Evolutionary conservation across 2,329 filamentous ascomycete genomes (phyloP).

Genomic region (Epichloe bromicola): DNA sequence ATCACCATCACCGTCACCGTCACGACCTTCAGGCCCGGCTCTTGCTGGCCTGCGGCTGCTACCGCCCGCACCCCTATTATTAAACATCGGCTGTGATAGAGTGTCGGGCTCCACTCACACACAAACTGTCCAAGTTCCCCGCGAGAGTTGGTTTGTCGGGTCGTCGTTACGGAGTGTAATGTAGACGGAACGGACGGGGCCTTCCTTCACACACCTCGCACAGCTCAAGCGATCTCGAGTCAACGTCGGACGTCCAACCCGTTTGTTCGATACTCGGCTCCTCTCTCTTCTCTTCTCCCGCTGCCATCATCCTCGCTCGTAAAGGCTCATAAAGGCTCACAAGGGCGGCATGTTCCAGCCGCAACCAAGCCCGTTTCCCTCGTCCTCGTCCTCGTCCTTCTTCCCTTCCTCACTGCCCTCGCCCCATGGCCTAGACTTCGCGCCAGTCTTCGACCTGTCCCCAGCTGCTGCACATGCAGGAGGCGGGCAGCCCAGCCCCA

Average conservation of each 20-base stretch:
- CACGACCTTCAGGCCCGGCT: neutral
- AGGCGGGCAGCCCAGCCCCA: slow-evolving; percentile 4
- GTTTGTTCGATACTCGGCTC: neutral
- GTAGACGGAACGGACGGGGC: neutral
- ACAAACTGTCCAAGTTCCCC: neutral
- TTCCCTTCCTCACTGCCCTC: slow-evolving; percentile 13
- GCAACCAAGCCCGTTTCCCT: slow-evolving; percentile 32
- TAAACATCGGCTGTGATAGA: neutral
- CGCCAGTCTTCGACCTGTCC: slow-evolving; percentile 10
- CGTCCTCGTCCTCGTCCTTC: slow-evolving; percentile 24
- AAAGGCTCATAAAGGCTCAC: neutral
- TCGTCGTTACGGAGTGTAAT: neutral
- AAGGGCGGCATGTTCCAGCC: slow-evolving; percentile 39
- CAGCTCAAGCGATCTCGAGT: neutral
- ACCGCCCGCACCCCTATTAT: slow-evolving; percentile 1
- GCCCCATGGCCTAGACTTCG: slow-evolving; percentile 25
- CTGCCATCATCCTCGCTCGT: neutral
- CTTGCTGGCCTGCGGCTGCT: slow-evolving; percentile 5
- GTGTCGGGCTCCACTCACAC: slow-evolving; percentile 1
- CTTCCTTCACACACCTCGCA: slow-evolving; percentile 1
- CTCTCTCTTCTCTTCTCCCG: neutral
- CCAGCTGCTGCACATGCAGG: slow-evolving; percentile 5
- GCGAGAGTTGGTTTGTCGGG: neutral
- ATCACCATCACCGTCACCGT: neutral
- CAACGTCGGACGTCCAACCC: neutral